These are phyloP conservation scores for Penicillium bialowiezense DNA, from an alignment of 495 filamentous ascomycete genomes.

Conservation along the genomic window DNA sequence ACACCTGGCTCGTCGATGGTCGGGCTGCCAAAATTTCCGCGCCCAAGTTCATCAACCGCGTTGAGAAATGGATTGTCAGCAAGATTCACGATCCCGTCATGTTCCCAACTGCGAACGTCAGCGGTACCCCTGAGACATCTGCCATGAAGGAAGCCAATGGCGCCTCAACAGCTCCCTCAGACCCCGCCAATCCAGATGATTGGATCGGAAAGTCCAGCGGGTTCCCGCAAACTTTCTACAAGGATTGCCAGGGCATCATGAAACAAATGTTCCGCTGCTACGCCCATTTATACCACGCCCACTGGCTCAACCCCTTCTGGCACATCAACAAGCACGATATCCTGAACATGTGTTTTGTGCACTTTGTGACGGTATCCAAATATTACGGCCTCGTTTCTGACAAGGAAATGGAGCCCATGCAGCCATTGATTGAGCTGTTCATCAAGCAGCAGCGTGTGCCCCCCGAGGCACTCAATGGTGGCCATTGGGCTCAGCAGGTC, in stretches of 20 bases:
- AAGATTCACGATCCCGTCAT: constrained; percentile 84
- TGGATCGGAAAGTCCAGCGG: constrained; percentile 88
- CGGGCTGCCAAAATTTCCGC: constrained; percentile 66
- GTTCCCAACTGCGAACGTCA: constrained; percentile 76
- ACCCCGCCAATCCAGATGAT: constrained; percentile 51
- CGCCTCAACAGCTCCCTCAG: constrained; percentile 42
- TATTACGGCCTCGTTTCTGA: constrained; percentile 78
- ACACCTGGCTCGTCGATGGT: constrained; percentile 72
- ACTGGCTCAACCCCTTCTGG: constrained; percentile 80
- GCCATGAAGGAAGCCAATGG: constrained; percentile 59
- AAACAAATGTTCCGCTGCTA: constrained; percentile 98
- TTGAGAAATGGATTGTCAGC: constrained; percentile 90
- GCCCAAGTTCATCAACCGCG: constrained; percentile 82
- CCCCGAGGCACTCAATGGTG: constrained; percentile 55
- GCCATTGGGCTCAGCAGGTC: constrained; percentile 45
- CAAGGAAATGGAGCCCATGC: constrained; percentile 89
- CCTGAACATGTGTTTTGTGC: constrained; percentile 92
- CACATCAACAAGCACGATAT: constrained; percentile 79
- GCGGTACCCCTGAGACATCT: constrained; percentile 51
- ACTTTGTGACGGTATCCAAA: constrained; percentile 86
- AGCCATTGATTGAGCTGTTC: constrained; percentile 86
- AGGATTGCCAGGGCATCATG: constrained; percentile 86
- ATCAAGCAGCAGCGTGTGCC: constrained; percentile 80
- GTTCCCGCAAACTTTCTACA: constrained; percentile 81
- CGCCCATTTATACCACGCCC: constrained; percentile 82